A percentile compares a stretch with the other conserved stretches of the same genome.
These are phyloP conservation scores for Guyanaporus albipodus DNA, from an alignment of 768 basidiomycete genomes.

Conservation along the genomic window DNA sequence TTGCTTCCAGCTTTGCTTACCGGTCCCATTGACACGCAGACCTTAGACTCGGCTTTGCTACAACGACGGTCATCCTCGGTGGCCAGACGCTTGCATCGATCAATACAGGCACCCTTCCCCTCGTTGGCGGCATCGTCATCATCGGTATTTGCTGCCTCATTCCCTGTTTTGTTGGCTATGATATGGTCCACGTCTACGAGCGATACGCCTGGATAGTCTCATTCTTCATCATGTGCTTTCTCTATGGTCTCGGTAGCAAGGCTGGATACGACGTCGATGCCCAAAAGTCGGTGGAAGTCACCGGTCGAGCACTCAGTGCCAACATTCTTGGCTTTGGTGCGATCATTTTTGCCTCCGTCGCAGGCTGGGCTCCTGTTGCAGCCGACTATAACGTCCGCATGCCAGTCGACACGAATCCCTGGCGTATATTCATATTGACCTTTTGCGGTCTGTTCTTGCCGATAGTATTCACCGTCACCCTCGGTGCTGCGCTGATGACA, in stretches of 20 bases:
- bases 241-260: slow-evolving; percentile 47
- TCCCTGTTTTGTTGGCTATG: slow-evolving; percentile 46
- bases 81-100: slow-evolving; percentile 49
- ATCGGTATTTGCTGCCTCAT: slow-evolving; percentile 39
- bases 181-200: slow-evolving; percentile 47
- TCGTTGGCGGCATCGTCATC: slow-evolving; percentile 48
- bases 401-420: slow-evolving; percentile 39
- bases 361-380: slow-evolving; percentile 50
- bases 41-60: slow-evolving; percentile 44
- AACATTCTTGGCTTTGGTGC: slow-evolving; percentile 51
- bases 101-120: slow-evolving; percentile 41
- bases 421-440: slow-evolving; percentile 45
- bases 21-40: background rate
- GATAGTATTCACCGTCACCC: slow-evolving; percentile 33
- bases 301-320: slow-evolving; percentile 41
- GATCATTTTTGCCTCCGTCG: slow-evolving; percentile 46
- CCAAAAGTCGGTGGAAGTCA: slow-evolving; percentile 41
- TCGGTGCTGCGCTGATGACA: slow-evolving; percentile 41
- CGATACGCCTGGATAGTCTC: slow-evolving; percentile 53
- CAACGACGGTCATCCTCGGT: slow-evolving; percentile 48
- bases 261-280: slow-evolving; percentile 44
- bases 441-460: slow-evolving; percentile 51
- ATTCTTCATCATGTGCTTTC: slow-evolving; percentile 45
- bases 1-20: background rate
- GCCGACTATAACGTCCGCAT: slow-evolving; percentile 54